Base-by-base conservation (phyloP, 2,329 filamentous ascomycete species). In the Blastomyces emzantsi region DNA sequence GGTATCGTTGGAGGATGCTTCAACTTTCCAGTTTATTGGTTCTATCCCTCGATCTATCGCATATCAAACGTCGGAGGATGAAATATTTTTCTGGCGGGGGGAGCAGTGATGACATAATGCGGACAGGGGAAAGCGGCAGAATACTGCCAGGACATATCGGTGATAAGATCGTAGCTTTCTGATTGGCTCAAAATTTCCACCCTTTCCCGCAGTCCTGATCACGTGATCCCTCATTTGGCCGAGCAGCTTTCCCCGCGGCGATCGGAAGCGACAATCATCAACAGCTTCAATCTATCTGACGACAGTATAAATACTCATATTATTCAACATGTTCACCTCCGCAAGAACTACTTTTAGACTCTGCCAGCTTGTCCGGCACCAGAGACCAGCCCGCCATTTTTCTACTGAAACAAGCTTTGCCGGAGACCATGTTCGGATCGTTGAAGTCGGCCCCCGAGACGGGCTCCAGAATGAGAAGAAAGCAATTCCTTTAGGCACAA, bases 381-480 rank as follows among this genome's bases (percentile, higher is more conserved):
- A 36, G 33, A 61, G 49, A 25, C 63, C 64, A 33, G 61, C 63
- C 55, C 74, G 76, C 58, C 68, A 70, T 61, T 73, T 73, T 68
- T 69, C 76, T 61, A 77, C 75, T 62, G 75, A 78, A 67, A 73
- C 73, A 70, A 74, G 73, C 72, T 70, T 74, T 71, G 71, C 74
- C 58, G 76, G 78, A 70, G 79, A 80, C 67, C 78, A 80, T 70
- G 80, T 82, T 64, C 78, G 79, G 67, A 79, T 83, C 67, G 77
- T 83, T 28, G 81, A 83, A 73, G 81, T 83, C 39, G 80, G 81
- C 2, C 78, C 81, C 62, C 75, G 81, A 64, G 81, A 83, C 73
- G 81, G 81, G 19, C 72, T 83, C 56, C 81, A 83, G 69, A 83
- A 83, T 65, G 81, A 83, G 68, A 80, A 80, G 66, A 79, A 76